Conservation (phyloP, 495 filamentous ascomycete species). For the Penicillium malachiteum region DNA sequence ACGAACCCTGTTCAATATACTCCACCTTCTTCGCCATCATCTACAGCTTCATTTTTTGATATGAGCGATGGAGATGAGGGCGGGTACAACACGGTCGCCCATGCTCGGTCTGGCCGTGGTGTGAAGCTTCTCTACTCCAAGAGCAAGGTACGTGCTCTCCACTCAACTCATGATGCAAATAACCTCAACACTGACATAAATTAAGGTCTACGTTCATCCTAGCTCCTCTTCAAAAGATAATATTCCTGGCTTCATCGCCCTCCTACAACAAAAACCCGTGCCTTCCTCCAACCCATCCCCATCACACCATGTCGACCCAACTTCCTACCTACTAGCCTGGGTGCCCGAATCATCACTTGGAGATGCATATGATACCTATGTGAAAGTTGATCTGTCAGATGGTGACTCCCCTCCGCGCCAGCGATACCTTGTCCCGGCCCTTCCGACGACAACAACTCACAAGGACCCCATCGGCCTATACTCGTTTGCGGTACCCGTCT, state of each 20-base stretch:
- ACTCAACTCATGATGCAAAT: background rate
- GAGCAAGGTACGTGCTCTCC: constrained; percentile 68
- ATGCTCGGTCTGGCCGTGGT: constrained; percentile 72
- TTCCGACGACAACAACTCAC: constrained; percentile 73
- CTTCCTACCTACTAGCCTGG: constrained; percentile 88
- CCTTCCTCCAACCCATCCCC: constrained; percentile 39
- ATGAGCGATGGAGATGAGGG: constrained; percentile 95
- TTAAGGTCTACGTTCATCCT: constrained; percentile 93
- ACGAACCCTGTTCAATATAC: constrained; percentile 39
- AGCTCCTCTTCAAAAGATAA: constrained; percentile 93
- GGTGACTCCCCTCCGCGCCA: constrained; percentile 77
- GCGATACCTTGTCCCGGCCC: constrained; percentile 86
- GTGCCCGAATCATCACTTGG: constrained; percentile 87
- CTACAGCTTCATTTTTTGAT: constrained; percentile 90
- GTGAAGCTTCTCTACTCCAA: constrained; percentile 97
- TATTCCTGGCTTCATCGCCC: constrained; percentile 90
- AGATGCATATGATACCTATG: constrained; percentile 82
- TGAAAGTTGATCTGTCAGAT: constrained; percentile 89
- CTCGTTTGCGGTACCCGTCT: constrained; percentile 88
- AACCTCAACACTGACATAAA: constrained; percentile 1
- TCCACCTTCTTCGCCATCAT: constrained; percentile 61
- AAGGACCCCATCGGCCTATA: constrained; percentile 74
- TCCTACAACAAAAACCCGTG: constrained; percentile 81
- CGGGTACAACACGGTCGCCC: constrained; percentile 93
- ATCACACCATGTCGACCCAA: constrained; percentile 46